phyloP scores from a whole-genome alignment of 805 yeast species.

The Zygotorulaspora chibaensis region DNA sequence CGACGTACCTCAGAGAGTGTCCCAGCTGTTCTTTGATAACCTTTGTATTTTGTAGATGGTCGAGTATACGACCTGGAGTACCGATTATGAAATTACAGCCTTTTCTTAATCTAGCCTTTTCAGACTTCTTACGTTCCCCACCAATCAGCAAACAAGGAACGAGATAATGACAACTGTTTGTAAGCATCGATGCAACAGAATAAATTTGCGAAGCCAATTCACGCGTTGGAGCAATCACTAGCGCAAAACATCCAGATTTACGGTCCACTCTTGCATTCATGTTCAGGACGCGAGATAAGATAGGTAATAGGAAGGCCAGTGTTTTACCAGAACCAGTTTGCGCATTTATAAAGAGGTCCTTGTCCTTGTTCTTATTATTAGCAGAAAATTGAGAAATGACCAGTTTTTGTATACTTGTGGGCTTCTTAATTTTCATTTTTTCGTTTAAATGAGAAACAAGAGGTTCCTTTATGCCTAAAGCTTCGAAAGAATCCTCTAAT shows the following conservation, averaged over 20 bases:
- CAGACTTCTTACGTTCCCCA: slow-evolving; percentile 96
- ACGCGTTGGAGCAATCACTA: slow-evolving; percentile 89
- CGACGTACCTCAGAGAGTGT: slow-evolving; percentile 75
- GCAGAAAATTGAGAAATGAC: slow-evolving; percentile 62
- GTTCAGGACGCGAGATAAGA: slow-evolving; percentile 65
- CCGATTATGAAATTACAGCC: slow-evolving; percentile 96
- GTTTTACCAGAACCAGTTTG: slow-evolving; percentile 99
- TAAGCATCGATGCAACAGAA: slow-evolving; percentile 67
- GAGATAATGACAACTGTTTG: slow-evolving; percentile 74
- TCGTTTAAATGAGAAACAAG: slow-evolving; percentile 53
- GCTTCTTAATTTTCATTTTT: slow-evolving; percentile 53
- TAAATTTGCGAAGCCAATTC: slow-evolving; percentile 91
- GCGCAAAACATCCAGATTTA: slow-evolving; percentile 79
- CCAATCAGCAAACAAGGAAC: slow-evolving; percentile 97
- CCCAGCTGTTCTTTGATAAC: slow-evolving; percentile 54
- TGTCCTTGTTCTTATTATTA: slow-evolving; percentile 33
- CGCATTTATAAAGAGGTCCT: slow-evolving; percentile 86
- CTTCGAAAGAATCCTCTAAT: slow-evolving; percentile 55
- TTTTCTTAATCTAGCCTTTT: slow-evolving; percentile 90
- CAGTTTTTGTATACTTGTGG: slow-evolving; percentile 83
- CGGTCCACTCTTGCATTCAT: slow-evolving; percentile 47
- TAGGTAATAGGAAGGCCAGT: slow-evolving; percentile 78
- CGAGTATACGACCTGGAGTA: slow-evolving; percentile 94
- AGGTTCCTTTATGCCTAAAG: slow-evolving; percentile 59
- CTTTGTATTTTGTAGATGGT: slow-evolving; percentile 87